Percentiles rank a stretch among this genome's conserved stretches.
phyloP scores from a whole-genome alignment of 495 filamentous ascomycete genomes.

The Aspergillus olivimuriae region DNA sequence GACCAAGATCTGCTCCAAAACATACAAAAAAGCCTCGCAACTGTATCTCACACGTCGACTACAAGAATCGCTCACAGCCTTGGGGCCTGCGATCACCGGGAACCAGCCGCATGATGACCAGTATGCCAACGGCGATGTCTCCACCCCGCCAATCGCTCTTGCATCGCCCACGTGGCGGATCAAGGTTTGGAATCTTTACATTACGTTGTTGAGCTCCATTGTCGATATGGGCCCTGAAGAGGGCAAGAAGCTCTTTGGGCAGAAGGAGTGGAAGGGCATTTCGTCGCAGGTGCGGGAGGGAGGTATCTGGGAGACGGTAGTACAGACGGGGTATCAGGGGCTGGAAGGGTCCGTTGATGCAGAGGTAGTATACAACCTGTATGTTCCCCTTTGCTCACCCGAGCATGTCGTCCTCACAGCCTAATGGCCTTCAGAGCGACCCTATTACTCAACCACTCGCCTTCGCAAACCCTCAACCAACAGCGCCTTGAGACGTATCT shows the following conservation, averaged over 20 bases:
- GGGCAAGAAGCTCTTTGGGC: conserved; percentile 80
- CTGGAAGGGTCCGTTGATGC: conserved; percentile 85
- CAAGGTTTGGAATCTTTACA: conserved; percentile 95
- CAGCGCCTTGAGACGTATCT: conserved; percentile 86
- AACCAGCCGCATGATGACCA: conserved; percentile 28
- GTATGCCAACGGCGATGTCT: conserved; percentile 29
- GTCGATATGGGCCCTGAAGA: conserved; percentile 84
- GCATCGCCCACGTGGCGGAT: conserved; percentile 73
- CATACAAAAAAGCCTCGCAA: conserved; percentile 81
- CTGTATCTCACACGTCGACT: conserved; percentile 90
- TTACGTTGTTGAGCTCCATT: conserved; percentile 85
- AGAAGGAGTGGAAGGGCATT: conserved; percentile 72
- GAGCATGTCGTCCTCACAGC: conserved; percentile 7
- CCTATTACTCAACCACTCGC: conserved; percentile 79
- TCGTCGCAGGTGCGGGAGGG: conserved; percentile 78
- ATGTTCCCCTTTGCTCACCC: conserved; percentile 5
- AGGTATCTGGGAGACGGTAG: conserved; percentile 86
- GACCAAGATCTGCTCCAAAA: conserved; percentile 56
- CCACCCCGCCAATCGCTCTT: conserved; percentile 56
- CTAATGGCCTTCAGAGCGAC: conserved; percentile 58
- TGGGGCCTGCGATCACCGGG: conserved; percentile 67
- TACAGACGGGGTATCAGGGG: conserved; percentile 76
- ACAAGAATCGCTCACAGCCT: conserved; percentile 74
- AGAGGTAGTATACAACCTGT: conserved; percentile 92
- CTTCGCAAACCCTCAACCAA: conserved; percentile 73